These are phyloP conservation scores for Aspergillus ochraceoroseus DNA, from an alignment of 2,329 filamentous ascomycete genomes.

Conservation along the genomic window DNA sequence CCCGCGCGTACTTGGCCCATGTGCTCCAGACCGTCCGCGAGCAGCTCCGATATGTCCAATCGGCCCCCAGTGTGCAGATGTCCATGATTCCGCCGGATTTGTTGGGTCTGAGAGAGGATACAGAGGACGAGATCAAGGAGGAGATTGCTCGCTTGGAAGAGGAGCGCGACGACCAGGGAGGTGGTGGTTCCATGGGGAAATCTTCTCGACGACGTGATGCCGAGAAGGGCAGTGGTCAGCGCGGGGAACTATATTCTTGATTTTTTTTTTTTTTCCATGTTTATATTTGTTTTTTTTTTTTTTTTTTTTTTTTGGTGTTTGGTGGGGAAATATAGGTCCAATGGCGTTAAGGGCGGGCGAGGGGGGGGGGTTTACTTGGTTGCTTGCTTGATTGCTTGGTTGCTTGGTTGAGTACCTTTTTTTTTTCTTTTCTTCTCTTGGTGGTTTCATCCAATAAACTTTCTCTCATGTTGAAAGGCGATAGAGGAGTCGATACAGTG, in stretches of 20 bases:
- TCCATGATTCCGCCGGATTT: slow-evolving; percentile 74
- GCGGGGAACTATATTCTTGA: slow-evolving; percentile 37
- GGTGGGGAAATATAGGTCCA: background rate
- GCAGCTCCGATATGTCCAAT: slow-evolving; percentile 78
- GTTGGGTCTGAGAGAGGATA: slow-evolving; percentile 49
- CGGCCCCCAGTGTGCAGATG: slow-evolving; percentile 83
- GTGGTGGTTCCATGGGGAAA: slow-evolving; percentile 23
- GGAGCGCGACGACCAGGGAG: slow-evolving; percentile 37
- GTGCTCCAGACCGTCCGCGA: slow-evolving; percentile 75
- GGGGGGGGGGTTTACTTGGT: too few relatives aligned
- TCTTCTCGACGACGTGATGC: slow-evolving; percentile 31
- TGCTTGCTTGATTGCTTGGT: background rate
- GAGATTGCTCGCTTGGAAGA: slow-evolving; percentile 38
- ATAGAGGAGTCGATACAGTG: too few relatives aligned
- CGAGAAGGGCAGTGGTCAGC: slow-evolving; percentile 33
- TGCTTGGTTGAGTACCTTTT: too few relatives aligned
- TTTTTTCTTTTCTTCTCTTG: too few relatives aligned
- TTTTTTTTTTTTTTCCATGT: background rate
- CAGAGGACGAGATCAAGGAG: slow-evolving; percentile 46
- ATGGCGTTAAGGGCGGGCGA: slow-evolving; percentile 11
- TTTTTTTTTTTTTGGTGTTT: slow-evolving; percentile 13
- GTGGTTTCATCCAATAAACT: too few relatives aligned
- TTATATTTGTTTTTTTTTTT: slow-evolving; percentile 10
- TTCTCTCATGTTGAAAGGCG: too few relatives aligned
- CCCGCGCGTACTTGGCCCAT: slow-evolving; percentile 66